Base-by-base conservation (phyloP, 768 basidiomycete species). In the Macrocybe gigantea region DNA sequence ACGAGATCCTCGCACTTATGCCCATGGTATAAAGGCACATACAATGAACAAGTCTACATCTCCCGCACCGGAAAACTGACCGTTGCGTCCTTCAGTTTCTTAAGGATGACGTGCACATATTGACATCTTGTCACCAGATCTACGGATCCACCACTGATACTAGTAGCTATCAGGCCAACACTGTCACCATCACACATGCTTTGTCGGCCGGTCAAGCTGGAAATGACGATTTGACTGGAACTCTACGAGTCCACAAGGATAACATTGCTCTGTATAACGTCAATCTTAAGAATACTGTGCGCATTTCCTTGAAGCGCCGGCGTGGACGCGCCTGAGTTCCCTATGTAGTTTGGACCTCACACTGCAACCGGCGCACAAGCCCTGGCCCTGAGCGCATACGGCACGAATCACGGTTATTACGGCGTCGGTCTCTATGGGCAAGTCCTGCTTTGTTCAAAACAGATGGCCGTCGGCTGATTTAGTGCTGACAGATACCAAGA, bases 11-110 rank as follows among this genome's bases (percentile, higher is more conserved):
- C 22, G 22, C 22, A 22, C 22, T 22, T 1, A 22, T 22, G 4
- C 22, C 22, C 22, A 22, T 22, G 22, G 22, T 2, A 22, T 22
- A 22, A 22, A 49, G 50, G 74, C 1, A 72, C 70, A 1, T 75
- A 76, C 52, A 57, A 46, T 29, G 73, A 69, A 40, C 71, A 71
- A 53, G 64, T 74, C 8, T 56, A 63, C 49, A 73, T 74, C 32
- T 65, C 66, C 1, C 69, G 72, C 29, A 38, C 63, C 3, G 73
- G 73, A 1, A 68, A 70, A 10, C 61, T 72, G 9, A 73, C 68
- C 5, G 71, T 71, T 44, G 8, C 30, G 31, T 5, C 7, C 3
- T 15, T 14, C 13, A 33, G 3, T 9, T n/a, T 22, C 22, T 22
- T 22, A 22, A 22, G 22, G 22, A 22, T 12, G 14, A 5, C 35